Conservation (phyloP, 345 rosid genomes). For the Erucastrum elatum region DNA sequence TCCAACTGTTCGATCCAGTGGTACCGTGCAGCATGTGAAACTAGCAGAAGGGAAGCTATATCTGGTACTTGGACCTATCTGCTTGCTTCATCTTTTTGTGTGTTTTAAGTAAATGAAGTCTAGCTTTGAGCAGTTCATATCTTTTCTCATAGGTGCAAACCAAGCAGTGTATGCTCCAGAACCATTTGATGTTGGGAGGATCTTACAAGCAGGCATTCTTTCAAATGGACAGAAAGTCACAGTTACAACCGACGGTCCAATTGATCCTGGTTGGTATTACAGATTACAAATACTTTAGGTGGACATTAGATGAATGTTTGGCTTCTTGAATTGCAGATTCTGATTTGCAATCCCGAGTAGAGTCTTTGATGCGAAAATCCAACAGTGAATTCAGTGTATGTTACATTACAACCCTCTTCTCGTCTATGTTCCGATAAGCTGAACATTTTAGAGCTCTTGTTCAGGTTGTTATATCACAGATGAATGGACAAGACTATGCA, state of each 20-base stretch:
- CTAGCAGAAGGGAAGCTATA: constrained; percentile 66
- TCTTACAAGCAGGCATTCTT: constrained; percentile 69
- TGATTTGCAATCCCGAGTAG: constrained; percentile 64
- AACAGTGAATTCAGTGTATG: constrained; percentile 81
- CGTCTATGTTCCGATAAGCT: constrained; percentile 1
- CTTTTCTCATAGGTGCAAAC: constrained; percentile 59
- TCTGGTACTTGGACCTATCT: constrained; percentile 50
- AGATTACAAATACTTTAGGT: neutral
- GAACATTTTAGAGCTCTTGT: constrained; percentile 13
- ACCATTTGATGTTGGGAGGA: constrained; percentile 80
- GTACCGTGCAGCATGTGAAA: constrained; percentile 77
- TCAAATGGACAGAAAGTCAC: constrained; percentile 71
- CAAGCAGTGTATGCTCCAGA: constrained; percentile 82
- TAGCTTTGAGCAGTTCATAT: constrained; percentile 23
- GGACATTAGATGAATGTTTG: constrained; percentile 9
- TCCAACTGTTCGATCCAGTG: constrained; percentile 82
- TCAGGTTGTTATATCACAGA: constrained; percentile 80
- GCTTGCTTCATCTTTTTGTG: constrained; percentile 5
- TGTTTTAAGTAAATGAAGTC: neutral
- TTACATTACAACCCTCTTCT: neutral
- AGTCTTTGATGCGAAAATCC: constrained; percentile 74
- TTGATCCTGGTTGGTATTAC: constrained; percentile 62
- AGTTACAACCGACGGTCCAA: constrained; percentile 63
- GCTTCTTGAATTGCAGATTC: constrained; percentile 52
- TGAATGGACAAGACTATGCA: constrained; percentile 83